Evolutionary conservation across 2,329 filamentous ascomycete genomes (phyloP).

Genomic region (Colletotrichum sp.): DNA sequence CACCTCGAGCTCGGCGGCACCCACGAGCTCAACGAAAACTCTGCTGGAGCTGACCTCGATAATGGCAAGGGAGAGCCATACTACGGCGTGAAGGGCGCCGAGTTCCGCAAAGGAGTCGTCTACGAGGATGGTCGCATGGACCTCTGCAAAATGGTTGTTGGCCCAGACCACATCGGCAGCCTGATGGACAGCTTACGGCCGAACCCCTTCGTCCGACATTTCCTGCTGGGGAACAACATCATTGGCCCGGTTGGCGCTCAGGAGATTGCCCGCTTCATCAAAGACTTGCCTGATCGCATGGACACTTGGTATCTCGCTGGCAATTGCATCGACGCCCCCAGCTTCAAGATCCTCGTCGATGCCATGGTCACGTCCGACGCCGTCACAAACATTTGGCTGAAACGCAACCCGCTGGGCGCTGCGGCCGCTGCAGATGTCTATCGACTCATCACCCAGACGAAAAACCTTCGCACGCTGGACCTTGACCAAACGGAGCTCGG

Average conservation of each 20-base stretch:
- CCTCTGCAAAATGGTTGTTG: conserved; percentile 60
- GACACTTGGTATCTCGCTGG: conserved; percentile 62
- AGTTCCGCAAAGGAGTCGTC: conserved; percentile 43
- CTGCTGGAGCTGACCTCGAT: conserved; percentile 31
- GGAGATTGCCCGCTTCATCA: conserved; percentile 49
- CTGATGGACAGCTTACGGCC: conserved; percentile 52
- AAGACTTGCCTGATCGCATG: conserved; percentile 49
- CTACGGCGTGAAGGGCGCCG: conserved; percentile 37
- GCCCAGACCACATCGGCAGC: conserved; percentile 53
- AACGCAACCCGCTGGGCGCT: conserved; percentile 55
- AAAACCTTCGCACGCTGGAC: conserved; percentile 52
- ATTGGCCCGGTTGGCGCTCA: conserved; percentile 53
- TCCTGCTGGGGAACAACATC: conserved; percentile 60
- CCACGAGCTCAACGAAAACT: conserved; percentile 26
- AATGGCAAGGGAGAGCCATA: conserved; percentile 40
- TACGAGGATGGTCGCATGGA: conserved; percentile 59
- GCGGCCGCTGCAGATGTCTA: conserved; percentile 43
- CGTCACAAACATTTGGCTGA: conserved; percentile 58
- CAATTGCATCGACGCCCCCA: conserved; percentile 52
- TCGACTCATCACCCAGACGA: conserved; percentile 45
- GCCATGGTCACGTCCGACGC: conserved; percentile 46
- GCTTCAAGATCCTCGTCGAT: conserved; percentile 47
- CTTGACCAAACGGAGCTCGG: conserved; percentile 59
- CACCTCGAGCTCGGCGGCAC: conserved; percentile 36
- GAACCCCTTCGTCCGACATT: conserved; percentile 54